Percentiles rank a stretch among this genome's conserved stretches.
These are phyloP conservation scores for Raphidocelis subcapitata DNA, from an alignment of 139 green algal genomes.

Conservation along the genomic window DNA sequence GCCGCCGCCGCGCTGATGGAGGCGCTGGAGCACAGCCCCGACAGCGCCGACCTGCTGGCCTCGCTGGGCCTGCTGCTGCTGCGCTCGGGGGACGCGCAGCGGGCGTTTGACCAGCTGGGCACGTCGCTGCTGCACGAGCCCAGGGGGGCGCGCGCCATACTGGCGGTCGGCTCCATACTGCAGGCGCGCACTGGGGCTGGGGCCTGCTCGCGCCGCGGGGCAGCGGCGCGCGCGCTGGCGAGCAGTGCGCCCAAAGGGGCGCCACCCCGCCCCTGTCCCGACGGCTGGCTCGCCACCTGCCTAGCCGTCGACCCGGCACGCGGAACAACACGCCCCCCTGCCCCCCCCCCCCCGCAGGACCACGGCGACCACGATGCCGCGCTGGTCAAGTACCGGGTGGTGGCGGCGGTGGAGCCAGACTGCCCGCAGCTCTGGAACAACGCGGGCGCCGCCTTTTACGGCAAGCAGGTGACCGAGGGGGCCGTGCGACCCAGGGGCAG, in stretches of 20 bases:
- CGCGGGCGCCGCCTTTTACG: slow-evolving; percentile 89
- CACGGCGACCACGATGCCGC: slow-evolving; percentile 77
- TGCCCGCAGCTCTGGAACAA: slow-evolving; percentile 86
- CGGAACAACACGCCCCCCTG: no score
- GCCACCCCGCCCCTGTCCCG: no score
- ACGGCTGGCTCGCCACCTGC: no score
- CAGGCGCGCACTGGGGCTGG: slow-evolving; percentile 49
- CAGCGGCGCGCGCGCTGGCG: no score
- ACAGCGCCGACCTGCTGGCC: slow-evolving; percentile 76
- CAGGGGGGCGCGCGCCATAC: slow-evolving; percentile 67
- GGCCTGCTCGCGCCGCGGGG: no score
- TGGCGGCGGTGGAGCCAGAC: slow-evolving; percentile 69
- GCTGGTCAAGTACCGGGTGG: slow-evolving; percentile 81
- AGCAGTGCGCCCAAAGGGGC: no score
- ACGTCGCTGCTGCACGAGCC: slow-evolving; percentile 67
- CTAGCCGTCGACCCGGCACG: no score
- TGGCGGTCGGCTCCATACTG: slow-evolving; percentile 77
- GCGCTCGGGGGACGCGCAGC: slow-evolving; percentile 62
- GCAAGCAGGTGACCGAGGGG: slow-evolving; percentile 59
- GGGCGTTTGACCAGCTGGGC: slow-evolving; percentile 70
- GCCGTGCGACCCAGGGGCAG: background rate
- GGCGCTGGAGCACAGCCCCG: slow-evolving; percentile 64
- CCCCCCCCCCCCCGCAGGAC: slow-evolving; percentile 47
- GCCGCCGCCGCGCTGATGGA: slow-evolving; percentile 43
- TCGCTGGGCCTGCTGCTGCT: slow-evolving; percentile 76